These are phyloP conservation scores for Boletus reticulatus DNA, from an alignment of 768 basidiomycete genomes.

Conservation along the genomic window DNA sequence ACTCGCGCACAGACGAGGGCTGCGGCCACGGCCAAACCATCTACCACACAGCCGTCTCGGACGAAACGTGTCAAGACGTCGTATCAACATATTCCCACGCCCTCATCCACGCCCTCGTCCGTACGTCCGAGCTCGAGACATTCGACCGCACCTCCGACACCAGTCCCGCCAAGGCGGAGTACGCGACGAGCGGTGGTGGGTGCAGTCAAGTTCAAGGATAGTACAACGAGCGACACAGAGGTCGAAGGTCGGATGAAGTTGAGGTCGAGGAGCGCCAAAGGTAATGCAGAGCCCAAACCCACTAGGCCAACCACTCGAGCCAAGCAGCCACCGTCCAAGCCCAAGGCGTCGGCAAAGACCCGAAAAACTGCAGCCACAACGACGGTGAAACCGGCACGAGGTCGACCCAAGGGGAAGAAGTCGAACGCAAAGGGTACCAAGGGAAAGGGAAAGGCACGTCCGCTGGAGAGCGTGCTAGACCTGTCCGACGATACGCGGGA, in stretches of 20 bases:
- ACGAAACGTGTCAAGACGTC: slow-evolving; percentile 19
- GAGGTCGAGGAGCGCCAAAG: slow-evolving; percentile 15
- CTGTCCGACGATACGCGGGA: slow-evolving; percentile 32
- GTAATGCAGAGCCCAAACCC: slow-evolving; percentile 2
- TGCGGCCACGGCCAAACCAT: not conserved
- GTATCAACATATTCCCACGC: slow-evolving; percentile 24
- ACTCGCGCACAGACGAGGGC: slow-evolving; percentile 17
- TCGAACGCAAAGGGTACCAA: slow-evolving; percentile 16
- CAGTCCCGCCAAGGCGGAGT: slow-evolving; percentile 24
- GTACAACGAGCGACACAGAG: slow-evolving; percentile 7
- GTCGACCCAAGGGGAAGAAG: slow-evolving; percentile 19
- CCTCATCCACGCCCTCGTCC: slow-evolving; percentile 21
- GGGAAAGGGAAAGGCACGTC: slow-evolving; percentile 26
- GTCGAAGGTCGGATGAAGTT: slow-evolving; percentile 15
- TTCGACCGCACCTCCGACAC: slow-evolving; percentile 17
- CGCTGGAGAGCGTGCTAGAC: slow-evolving; percentile 24
- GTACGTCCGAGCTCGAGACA: slow-evolving; percentile 3
- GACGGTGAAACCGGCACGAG: slow-evolving; percentile 12
- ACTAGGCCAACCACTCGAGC: not conserved
- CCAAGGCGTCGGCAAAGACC: slow-evolving; percentile 7
- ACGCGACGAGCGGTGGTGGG: slow-evolving; percentile 23
- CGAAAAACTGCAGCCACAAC: slow-evolving; percentile 1
- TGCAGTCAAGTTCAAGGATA: slow-evolving; percentile 5
- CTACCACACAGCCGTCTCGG: not conserved
- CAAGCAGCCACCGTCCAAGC: slow-evolving; percentile 15